phyloP scores from a whole-genome alignment of 441 rosid genomes.

The Croton laevigatus region DNA sequence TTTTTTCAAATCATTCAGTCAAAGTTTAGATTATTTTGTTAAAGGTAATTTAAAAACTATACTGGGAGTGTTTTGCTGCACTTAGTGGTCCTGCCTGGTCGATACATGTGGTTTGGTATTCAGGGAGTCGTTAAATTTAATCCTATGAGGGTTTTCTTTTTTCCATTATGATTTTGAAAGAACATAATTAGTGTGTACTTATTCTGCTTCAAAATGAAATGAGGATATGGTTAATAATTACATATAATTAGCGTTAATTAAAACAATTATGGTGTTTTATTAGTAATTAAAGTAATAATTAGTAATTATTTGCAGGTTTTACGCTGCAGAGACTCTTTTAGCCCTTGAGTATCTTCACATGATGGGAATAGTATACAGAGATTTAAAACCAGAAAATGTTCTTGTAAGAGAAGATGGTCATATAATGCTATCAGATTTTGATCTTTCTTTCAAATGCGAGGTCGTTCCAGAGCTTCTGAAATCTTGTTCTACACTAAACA shows the following conservation, averaged over 20 bases:
- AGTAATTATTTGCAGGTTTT: conserved; percentile 43
- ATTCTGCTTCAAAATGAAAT: conserved; percentile 1
- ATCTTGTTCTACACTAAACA: conserved; percentile 23
- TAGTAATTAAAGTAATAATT: not conserved
- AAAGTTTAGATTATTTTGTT: no score
- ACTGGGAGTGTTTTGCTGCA: no score
- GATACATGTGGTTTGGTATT: no score
- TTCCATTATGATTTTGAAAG: not conserved
- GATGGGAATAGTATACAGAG: conserved; percentile 80
- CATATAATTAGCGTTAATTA: not conserved
- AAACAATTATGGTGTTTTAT: not conserved
- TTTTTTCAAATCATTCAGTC: not conserved
- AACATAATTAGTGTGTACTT: not conserved
- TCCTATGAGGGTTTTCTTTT: no score
- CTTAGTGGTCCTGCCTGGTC: no score
- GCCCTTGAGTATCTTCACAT: conserved; percentile 80
- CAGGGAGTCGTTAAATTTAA: no score
- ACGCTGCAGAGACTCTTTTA: conserved; percentile 73
- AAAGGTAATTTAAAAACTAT: no score
- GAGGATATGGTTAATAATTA: not conserved
- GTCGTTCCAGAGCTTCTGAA: conserved; percentile 39
- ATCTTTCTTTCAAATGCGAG: conserved; percentile 55
- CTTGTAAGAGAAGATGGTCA: conserved; percentile 83
- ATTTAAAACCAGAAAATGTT: conserved; percentile 88
- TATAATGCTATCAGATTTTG: conserved; percentile 85